These are phyloP conservation scores for Nelumbo lutea DNA, from an alignment of 164 flowering plant species.

Conservation along the genomic window DNA sequence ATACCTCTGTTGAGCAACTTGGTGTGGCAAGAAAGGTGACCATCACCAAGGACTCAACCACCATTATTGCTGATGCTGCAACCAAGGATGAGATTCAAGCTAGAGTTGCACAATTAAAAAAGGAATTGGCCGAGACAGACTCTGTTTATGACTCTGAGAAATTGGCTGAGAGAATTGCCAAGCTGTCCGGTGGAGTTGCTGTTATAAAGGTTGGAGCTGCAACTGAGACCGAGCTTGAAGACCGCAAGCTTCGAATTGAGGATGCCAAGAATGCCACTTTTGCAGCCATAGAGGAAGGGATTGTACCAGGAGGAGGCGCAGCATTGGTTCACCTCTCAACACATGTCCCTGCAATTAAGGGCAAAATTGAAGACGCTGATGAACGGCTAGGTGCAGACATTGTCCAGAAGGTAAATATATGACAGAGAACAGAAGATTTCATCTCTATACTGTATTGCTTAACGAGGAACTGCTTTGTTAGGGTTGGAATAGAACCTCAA, in stretches of 20 bases:
- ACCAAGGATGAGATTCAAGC: conserved; percentile 94
- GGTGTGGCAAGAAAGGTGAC: conserved; percentile 91
- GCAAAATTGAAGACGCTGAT: conserved; percentile 72
- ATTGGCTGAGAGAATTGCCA: conserved; percentile 94
- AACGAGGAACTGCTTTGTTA: not conserved
- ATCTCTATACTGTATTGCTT: not conserved
- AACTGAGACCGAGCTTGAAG: conserved; percentile 97
- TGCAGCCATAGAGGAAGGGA: conserved; percentile 99
- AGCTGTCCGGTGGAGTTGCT: conserved; percentile 96
- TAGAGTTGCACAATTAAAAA: conserved; percentile 87
- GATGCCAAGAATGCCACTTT: conserved; percentile 99
- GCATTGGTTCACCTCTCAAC: conserved; percentile 81
- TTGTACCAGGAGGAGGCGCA: conserved; percentile 98
- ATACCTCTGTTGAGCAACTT: conserved; percentile 77
- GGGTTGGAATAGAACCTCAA: no score
- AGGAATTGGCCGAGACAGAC: conserved; percentile 81
- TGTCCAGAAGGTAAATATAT: conserved; percentile 69
- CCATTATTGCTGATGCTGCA: conserved; percentile 94
- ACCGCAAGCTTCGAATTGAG: conserved; percentile 91
- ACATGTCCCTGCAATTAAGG: conserved; percentile 76
- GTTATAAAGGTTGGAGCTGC: conserved; percentile 98
- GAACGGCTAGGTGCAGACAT: conserved; percentile 90
- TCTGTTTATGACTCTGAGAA: conserved; percentile 92
- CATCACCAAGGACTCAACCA: conserved; percentile 82
- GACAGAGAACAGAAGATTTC: no score